Evolutionary conservation across 257 asterid genomes (phyloP), one percentile per base, ranked within the genome.

Genomic region (Capsicum pubescens): DNA sequence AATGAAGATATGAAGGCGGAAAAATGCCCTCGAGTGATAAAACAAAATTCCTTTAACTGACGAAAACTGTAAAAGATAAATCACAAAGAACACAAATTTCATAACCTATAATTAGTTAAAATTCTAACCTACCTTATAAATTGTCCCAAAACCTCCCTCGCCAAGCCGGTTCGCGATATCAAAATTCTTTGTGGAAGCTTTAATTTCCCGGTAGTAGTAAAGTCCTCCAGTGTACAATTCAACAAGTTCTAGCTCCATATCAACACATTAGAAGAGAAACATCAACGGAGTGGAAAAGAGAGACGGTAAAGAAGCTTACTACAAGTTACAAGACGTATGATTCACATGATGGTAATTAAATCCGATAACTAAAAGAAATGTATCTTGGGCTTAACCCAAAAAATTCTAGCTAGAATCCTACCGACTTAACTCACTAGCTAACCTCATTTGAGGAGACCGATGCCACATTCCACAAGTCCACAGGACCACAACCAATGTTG

Each of bases 211-310:
- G 19, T 26, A 79, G 82, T 79, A 32, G 82, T 79, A 79, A 56
- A 32, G 82, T 9, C 82, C 82, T 52, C 82, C 82, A 35, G 82
- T 68, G 50, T 79, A 79, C 54, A 79, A 15, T 59, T 79, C 82
- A 56, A 56, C 48, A 16, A 3, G 4, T 69, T 69, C 78, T 69
- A 8, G 55, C 54, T 69, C 55, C 16, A 69, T 39, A 69, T 69
- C 55, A 39, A n/a, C 32, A 69, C 52, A 79, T 79, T 35, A 56
- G 52, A 55, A 55, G 10, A 79, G 5, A 42, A 79, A 15, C 14
- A 32, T 78, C 82, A 77, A 63, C 39, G 2, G 46, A 78, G 48
- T 79, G 52, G 52, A 36, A 67, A 68, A 68, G 13, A 36, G 21
- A 36, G 52, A 68, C 39, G 3, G 52, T 15, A 68, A 36, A 68